phyloP scores from a whole-genome alignment of 2,329 filamentous ascomycete genomes.

The Xylariaceae sp. region DNA sequence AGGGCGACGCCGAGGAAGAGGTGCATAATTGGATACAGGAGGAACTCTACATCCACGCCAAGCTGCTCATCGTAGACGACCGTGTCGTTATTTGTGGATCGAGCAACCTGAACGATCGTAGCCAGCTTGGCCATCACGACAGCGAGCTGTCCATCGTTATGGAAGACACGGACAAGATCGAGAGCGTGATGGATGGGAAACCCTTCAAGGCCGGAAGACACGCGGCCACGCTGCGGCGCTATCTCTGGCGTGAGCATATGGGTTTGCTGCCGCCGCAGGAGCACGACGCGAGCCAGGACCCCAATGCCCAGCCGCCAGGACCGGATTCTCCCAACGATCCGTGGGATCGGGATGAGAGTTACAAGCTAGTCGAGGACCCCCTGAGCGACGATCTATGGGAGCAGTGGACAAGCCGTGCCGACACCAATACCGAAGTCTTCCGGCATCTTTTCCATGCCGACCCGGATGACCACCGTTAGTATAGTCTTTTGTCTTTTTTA shows the following conservation, averaged over 20 bases:
- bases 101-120: slow-evolving; percentile 87
- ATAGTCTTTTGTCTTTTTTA: not conserved
- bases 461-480: slow-evolving; percentile 74
- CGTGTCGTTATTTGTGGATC: slow-evolving; percentile 78
- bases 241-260: slow-evolving; percentile 86
- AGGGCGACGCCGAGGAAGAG: slow-evolving; percentile 68
- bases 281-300: slow-evolving; percentile 59
- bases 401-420: slow-evolving; percentile 64
- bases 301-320: slow-evolving; percentile 68
- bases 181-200: slow-evolving; percentile 72
- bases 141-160: slow-evolving; percentile 87
- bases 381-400: slow-evolving; percentile 61
- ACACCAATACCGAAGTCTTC: slow-evolving; percentile 68
- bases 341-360: slow-evolving; percentile 53
- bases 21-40: slow-evolving; percentile 89
- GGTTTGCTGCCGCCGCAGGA: slow-evolving; percentile 73
- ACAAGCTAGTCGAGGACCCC: slow-evolving; percentile 65
- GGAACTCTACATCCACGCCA: slow-evolving; percentile 91
- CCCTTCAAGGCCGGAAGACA: slow-evolving; percentile 75
- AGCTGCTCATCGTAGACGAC: slow-evolving; percentile 86
- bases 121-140: slow-evolving; percentile 83
- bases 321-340: slow-evolving; percentile 61
- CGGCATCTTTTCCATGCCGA: slow-evolving; percentile 81
- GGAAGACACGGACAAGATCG: slow-evolving; percentile 69
- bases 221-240: slow-evolving; percentile 72